Evolutionary conservation across 805 yeast genomes (phyloP), one percentile per base, ranked within the genome.

Genomic region (Hanseniaspora hatyaiensis): DNA sequence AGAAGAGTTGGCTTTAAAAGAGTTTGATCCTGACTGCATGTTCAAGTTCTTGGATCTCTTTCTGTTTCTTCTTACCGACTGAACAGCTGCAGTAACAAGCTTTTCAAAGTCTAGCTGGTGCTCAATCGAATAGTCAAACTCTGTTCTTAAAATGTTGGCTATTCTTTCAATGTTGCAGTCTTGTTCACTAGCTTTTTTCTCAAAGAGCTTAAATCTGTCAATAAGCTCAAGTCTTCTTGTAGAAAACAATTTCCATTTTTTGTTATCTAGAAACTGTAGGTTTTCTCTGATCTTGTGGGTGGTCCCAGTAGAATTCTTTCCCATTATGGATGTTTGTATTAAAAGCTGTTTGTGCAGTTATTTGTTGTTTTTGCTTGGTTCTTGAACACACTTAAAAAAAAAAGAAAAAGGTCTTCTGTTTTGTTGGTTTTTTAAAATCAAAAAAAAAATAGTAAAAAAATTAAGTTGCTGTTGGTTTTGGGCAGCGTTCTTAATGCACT

Each of bases 51-150:
- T 54, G 6, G 77, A 74, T 53, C 95, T 64, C 58, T 81, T 84
- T 51, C 95, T 71, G 61, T 89, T 89, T 54, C 98, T 69, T 52
- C 97, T 68, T 1, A 84, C 96, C 44, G 94, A 80, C 63, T 89
- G 98, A 23, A 89, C 80, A 1, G 96, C 97, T 8, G 95, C 94
- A 31, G 95, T 69, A 0, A 92, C 96, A 30, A 89, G 70, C 60
- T 81, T 83, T 62, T 87, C 95, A 60, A 89, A 89, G 54, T 92
- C 97, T 1, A 68, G 63, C 23, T 77, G 65, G 12, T 76, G 70
- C 5, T 70, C 72, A 2, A 63, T 64, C 2, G 80, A 74, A 59
- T 78, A 88, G 4, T 77, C 75, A 57, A 85, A 92, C 64, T 92
- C 98, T 1, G 71, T 67, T 56, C 94, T 68, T 39, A 89, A 67